A percentile compares a stretch with the other conserved stretches of the same genome.
Evolutionary conservation across 148 eudicot species (phyloP).

Genomic region (Fagopyrum tataricum): DNA sequence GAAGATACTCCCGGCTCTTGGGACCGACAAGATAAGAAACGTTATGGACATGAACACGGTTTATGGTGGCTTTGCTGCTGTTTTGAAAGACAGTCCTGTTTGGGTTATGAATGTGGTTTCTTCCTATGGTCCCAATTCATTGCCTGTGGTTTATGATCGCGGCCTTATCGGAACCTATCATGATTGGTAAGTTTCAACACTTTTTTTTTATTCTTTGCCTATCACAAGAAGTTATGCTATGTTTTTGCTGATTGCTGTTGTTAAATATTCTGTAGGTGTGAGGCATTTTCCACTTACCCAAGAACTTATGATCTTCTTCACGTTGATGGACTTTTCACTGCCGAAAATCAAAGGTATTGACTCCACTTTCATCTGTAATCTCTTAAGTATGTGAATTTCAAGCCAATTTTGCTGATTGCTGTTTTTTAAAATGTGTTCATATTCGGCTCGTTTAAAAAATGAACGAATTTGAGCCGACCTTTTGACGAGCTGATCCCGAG

Average conservation of each 20-base stretch:
- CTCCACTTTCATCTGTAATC: not conserved
- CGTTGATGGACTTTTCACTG: conserved; percentile 68
- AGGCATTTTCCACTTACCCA: conserved; percentile 96
- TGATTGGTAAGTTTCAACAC: conserved; percentile 58
- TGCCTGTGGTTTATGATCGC: conserved; percentile 80
- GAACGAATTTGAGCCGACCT: too few species aligned
- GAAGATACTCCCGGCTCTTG: conserved; percentile 64
- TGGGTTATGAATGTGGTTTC: conserved; percentile 99
- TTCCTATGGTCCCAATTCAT: conserved; percentile 64
- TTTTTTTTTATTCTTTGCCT: not conserved
- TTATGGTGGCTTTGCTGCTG: conserved; percentile 91
- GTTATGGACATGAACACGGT: conserved; percentile 96
- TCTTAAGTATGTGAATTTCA: too few species aligned
- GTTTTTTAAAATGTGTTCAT: too few species aligned
- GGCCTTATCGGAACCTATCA: conserved; percentile 93
- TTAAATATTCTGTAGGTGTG: conserved; percentile 48
- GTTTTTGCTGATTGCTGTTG: not conserved
- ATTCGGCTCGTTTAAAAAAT: too few species aligned
- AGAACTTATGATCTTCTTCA: conserved; percentile 97
- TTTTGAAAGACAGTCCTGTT: conserved; percentile 55
- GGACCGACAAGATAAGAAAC: conserved; percentile 76
- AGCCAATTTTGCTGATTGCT: too few species aligned
- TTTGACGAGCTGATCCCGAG: too few species aligned
- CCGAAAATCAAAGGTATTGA: conserved; percentile 78
- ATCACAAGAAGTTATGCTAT: not conserved